Evolutionary conservation across 1,284 basidiomycete species (phyloP), one percentile per base, ranked within the genome.

Genomic region (Papiliotrema terrestris): DNA sequence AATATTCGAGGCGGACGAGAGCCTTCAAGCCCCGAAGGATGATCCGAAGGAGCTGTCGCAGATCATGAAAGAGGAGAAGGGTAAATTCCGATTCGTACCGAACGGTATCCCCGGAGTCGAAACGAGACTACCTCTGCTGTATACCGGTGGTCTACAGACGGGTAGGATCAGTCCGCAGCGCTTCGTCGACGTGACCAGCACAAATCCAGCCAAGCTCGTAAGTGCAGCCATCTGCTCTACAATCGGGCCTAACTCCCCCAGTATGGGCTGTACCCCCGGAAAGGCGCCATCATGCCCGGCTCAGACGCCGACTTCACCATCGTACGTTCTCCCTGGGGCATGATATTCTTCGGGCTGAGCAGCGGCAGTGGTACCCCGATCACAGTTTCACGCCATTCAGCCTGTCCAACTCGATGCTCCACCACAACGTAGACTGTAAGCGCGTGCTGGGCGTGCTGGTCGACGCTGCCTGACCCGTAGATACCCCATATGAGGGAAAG

Each of bases 401-500:
- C 5, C 39, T 58, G 11, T 45, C 45, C 4, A 55, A 58, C 20
- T 29, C 38, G 8, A 26, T 49, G 8, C 50, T 62, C 8, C 60
- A 62, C 50, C 60, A 62, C 49, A 52, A 51, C 37, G 55, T 49
- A 9, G 60, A 62, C 35, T 62, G 57, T 58, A 32, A 44, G 53
- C 41, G 8, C 15, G 20, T 11, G 22, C 13, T 5, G 22, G 26
- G 14, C 2, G 20, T 20, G 5, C 29, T 13, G n/a, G n/a, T n/a
- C n/a, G n/a, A n/a, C n/a, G n/a, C n/a, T n/a, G n/a, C 25, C 49
- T 52, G 9, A 26, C 20, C 20, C 22, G 11, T 49, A 58, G 57
- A 62, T 38, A 59, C 57, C n/a, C 60, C 60, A 4, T 62, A 55
- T 39, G 57, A 62, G 49, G 60, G 60, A 14, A 54, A 45, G 53